phyloP scores from a whole-genome alignment of 176 grass and related monocot genomes.

The Dendrocalamus sinicus region DNA sequence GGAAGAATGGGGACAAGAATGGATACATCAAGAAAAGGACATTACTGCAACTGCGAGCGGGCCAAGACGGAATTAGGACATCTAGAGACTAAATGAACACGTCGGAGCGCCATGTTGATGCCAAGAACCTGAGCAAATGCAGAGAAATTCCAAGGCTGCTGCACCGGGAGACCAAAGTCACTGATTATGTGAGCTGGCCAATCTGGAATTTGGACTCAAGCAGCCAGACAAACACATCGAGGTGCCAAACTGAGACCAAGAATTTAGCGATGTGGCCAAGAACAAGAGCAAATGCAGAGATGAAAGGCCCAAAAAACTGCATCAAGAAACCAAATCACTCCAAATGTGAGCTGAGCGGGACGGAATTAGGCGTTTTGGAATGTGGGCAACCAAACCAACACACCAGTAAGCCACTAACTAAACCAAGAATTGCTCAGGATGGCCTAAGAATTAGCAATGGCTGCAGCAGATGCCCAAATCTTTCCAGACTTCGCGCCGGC shows the following conservation, averaged over 20 bases:
- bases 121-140: constrained; percentile 16
- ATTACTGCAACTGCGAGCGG: background rate
- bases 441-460: background rate
- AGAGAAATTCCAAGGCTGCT: constrained; percentile 12
- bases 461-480: constrained; percentile 27
- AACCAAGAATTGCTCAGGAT: background rate
- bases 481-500: background rate
- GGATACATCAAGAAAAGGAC: constrained; percentile 10
- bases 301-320: background rate
- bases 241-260: background rate
- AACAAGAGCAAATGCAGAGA: background rate
- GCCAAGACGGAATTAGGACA: background rate
- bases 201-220: background rate
- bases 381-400: background rate
- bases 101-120: background rate
- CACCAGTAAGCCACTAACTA: background rate
- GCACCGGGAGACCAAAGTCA: background rate
- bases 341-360: constrained; percentile 24
- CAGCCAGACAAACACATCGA: background rate
- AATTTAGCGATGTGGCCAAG: constrained; percentile 10
- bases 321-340: constrained; percentile 27
- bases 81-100: background rate
- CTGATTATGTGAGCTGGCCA: background rate
- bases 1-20: constrained; percentile 1
- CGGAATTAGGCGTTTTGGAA: constrained; percentile 7